Evolutionary conservation across 2,329 filamentous ascomycete species (phyloP).

Genomic region (Aspergillus sp.): DNA sequence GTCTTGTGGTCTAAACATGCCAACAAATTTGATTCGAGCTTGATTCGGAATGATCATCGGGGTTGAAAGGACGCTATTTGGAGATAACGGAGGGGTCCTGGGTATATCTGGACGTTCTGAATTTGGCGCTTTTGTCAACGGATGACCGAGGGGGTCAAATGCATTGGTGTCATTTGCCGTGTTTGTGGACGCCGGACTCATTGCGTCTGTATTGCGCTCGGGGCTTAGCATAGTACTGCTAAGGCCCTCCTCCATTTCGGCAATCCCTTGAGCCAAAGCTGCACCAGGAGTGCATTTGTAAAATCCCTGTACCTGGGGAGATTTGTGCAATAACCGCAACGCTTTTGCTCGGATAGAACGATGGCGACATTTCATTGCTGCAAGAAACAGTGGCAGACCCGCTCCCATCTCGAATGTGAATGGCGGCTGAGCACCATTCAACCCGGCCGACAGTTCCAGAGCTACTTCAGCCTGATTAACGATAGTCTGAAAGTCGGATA

Average conservation of each 20-base stretch:
- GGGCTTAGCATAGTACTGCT: neutral
- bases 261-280: conserved; percentile 3
- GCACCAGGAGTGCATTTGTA: conserved; percentile 4
- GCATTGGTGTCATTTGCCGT: neutral
- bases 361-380: conserved; percentile 8
- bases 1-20: neutral
- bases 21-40: neutral
- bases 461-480: conserved; percentile 5
- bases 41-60: neutral
- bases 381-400: conserved; percentile 6
- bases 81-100: neutral
- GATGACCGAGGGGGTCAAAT: no score
- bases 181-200: neutral
- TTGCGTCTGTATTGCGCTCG: neutral
- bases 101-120: neutral
- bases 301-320: conserved; percentile 7
- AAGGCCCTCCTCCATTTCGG: conserved; percentile 2
- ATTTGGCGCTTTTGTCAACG: no score
- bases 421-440: conserved; percentile 9
- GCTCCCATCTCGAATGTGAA: conserved; percentile 11
- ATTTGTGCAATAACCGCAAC: neutral
- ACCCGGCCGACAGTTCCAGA: conserved; percentile 1
- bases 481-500: conserved; percentile 3
- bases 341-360: conserved; percentile 3
- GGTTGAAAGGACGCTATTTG: neutral